These are phyloP conservation scores for Populus nigra DNA, from an alignment of 345 rosid genomes.

Conservation along the genomic window DNA sequence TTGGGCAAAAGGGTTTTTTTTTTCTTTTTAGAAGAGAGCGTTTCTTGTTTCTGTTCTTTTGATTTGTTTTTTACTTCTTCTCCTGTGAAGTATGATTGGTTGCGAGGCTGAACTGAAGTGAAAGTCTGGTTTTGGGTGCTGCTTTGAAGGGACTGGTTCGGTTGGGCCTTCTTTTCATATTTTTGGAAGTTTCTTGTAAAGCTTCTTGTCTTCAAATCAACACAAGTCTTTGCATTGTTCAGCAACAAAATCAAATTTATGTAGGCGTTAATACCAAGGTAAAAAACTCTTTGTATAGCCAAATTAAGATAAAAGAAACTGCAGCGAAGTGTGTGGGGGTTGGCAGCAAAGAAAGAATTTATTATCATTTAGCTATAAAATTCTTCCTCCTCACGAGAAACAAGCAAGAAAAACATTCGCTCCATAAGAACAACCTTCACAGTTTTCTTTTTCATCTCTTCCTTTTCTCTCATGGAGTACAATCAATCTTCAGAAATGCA, in stretches of 20 bases:
- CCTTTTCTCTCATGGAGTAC: slow-evolving; percentile 28
- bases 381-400: neutral
- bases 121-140: slow-evolving; percentile 2
- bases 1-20: slow-evolving; percentile 10
- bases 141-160: neutral
- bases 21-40: neutral
- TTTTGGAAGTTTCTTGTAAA: neutral
- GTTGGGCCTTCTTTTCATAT: neutral
- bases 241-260: neutral
- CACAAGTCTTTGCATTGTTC: neutral
- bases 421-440: neutral
- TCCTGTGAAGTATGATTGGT: slow-evolving; percentile 17
- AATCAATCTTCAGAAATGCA: slow-evolving; percentile 56
- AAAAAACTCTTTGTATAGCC: neutral
- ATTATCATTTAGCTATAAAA: neutral
- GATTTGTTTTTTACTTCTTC: slow-evolving; percentile 9
- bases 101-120: slow-evolving; percentile 15
- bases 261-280: slow-evolving; percentile 3
- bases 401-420: neutral
- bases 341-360: neutral
- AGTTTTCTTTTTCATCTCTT: neutral
- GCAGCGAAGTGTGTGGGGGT: neutral
- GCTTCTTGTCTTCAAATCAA: neutral
- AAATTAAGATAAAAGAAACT: neutral
- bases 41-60: neutral